Base-by-base conservation (phyloP, 352 stramenopile species). In the Phytophthora quininea region DNA sequence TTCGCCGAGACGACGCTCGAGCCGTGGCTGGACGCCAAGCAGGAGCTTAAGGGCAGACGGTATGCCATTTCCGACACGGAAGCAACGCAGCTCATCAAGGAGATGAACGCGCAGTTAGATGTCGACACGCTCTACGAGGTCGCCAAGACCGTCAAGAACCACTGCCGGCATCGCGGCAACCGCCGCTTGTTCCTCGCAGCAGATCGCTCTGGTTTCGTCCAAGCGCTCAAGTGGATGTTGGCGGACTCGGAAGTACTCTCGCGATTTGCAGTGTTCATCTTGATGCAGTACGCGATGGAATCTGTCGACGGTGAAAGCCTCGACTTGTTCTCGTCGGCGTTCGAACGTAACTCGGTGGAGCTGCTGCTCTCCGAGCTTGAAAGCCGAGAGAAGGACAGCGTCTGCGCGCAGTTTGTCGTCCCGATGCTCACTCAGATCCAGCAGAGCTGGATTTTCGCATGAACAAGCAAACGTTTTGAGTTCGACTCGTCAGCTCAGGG, bases 101-200 rank as follows among this genome's bases (percentile, higher is more conserved):
- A 90, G 48, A 67, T 93, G 48, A 89, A 89, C 59, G 65, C 81
- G 11, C 72, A 86, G 47, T 54, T 90, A 48, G 82, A 91, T 62
- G 45, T 52, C 0, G 82, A 93, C 24, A 74, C 80, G 35, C 68
- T 92, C 2, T 90, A 88, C 51, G 73, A 93, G 27, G 75, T 92
- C 30, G 69, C 78, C 29, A 86, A 86, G 61, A 64, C 58, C 54
- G 59, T 93, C 42, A 93, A 93, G 67, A 80, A 91, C 69, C 72
- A 83, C 58, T 92, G 83, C 68, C 76, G 85, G 31, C 78, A 91
- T 82, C 76, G 78, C 57, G 80, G 76, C 62, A 93, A 93, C 78
- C 82, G 83, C 62, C 74, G 78, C 35, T 52, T 89, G 19, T 90
- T 93, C 51, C 48, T 89, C 7, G 59, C 81, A 40, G 38, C 71